Evolutionary conservation across 352 stramenopile species (phyloP).

Genomic region (Phytophthora pini): DNA sequence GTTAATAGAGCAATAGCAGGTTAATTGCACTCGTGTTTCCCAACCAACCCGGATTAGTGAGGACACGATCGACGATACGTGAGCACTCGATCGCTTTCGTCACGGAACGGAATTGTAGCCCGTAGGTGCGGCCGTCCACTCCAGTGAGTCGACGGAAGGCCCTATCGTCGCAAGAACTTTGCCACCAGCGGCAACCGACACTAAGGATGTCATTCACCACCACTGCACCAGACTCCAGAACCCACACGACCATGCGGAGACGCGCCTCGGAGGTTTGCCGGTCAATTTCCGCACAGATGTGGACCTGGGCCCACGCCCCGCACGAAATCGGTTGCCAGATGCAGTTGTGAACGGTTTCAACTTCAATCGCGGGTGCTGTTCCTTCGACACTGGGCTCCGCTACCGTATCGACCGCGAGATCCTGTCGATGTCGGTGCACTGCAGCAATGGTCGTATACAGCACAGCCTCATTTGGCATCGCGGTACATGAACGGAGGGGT

Average conservation of each 20-base stretch:
- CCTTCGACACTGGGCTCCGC: neutral
- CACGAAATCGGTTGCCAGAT: constrained; percentile 50
- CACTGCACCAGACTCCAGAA: constrained; percentile 61
- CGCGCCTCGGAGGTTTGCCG: constrained; percentile 29
- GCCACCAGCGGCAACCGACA: constrained; percentile 51
- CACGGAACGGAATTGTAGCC: constrained; percentile 54
- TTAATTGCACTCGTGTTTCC: neutral
- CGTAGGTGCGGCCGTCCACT: constrained; percentile 43
- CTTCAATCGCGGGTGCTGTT: neutral
- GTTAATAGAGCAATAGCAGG: neutral
- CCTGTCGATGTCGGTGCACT: constrained; percentile 23
- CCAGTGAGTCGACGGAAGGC: constrained; percentile 51
- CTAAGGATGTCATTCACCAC: constrained; percentile 59
- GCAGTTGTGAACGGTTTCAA: constrained; percentile 3
- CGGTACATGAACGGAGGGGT: constrained; percentile 7
- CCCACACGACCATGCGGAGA: constrained; percentile 65
- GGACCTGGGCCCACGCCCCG: constrained; percentile 57
- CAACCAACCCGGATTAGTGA: constrained; percentile 49
- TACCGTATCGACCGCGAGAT: neutral
- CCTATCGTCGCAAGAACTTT: constrained; percentile 26
- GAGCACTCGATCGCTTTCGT: constrained; percentile 56
- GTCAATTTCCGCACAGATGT: constrained; percentile 62
- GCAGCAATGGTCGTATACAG: constrained; percentile 34
- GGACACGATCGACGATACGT: constrained; percentile 51
- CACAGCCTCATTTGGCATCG: constrained; percentile 31